phyloP scores from a whole-genome alignment of 1,139 yeast species.

The Meyerozyma smithsonii region DNA sequence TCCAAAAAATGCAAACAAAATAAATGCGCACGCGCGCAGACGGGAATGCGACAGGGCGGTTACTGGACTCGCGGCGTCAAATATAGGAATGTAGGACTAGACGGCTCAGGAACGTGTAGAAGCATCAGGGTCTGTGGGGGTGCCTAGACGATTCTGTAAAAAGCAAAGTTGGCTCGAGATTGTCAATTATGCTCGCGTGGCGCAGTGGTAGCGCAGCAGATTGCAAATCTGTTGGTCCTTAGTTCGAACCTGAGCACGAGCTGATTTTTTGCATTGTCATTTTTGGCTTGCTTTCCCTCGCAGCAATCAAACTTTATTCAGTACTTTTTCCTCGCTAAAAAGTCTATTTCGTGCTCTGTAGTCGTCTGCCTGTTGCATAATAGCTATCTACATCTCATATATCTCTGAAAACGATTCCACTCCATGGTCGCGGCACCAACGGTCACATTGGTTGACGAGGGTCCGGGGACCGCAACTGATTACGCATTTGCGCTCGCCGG shows the following conservation, averaged over 20 bases:
- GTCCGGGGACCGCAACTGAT: constrained; percentile 69
- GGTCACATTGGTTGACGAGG: constrained; percentile 43
- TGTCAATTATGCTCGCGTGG: constrained; percentile 52
- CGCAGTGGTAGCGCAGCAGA: constrained; percentile 94
- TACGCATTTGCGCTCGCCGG: constrained; percentile 42
- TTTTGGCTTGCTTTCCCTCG: background rate
- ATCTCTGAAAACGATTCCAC: constrained; percentile 43
- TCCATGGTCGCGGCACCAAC: constrained; percentile 35
- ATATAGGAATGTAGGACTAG: no score
- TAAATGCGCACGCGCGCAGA: no score
- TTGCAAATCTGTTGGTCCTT: constrained; percentile 89
- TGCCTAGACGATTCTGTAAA: no score
- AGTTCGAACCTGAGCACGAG: constrained; percentile 83
- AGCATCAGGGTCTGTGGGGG: no score
- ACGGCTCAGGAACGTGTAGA: no score
- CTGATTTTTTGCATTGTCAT: constrained; percentile 26
- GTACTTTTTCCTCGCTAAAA: background rate
- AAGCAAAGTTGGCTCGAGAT: background rate
- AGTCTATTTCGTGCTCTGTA: background rate
- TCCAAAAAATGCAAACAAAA: no score
- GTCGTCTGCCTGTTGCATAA: background rate
- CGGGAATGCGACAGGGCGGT: no score
- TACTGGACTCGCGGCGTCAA: no score
- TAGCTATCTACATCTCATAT: constrained; percentile 23
- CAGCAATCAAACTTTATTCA: background rate